Base-by-base conservation (phyloP, 768 basidiomycete genomes). In the Pisolithus tinctorius region DNA sequence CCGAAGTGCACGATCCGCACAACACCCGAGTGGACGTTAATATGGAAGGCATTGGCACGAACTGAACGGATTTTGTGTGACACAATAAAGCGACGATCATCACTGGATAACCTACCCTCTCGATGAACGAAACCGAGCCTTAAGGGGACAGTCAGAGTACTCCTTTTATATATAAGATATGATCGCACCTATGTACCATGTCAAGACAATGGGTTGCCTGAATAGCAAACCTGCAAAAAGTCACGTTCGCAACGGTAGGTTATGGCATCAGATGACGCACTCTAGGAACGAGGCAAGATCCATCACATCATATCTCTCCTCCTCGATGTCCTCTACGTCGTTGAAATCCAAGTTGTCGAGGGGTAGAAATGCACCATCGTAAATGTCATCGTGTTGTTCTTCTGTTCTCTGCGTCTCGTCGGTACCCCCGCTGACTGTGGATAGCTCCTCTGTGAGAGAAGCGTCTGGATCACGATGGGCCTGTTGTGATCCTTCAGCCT, bases 241-340 rank as follows among this genome's bases (percentile, higher is more conserved):
- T 46, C n/a, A 51, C 44, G 10, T 30, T 23, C 4, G 38, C n/a
- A 42, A 36, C 10, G 27, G 48, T 37, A n/a, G 30, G 23, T 13
- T 56, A n/a, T 31, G 44, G 17, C 27, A 45, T 30, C 39, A 27
- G 4, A 37, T 37, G 11, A 62, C 79, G 51, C 57, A 85, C 84
- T 88, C 85, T 2, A 88, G 71, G 65, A 87, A 88, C 0, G 83
- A 79, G 13, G 84, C 84, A 16, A 88, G 69, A 63, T 88, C 86
- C 82, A 88, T 86, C 47, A 85, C 78, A 60, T 84, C 83, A 46
- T 80, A 79, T 7, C 72, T 74, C 55, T 80, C 82, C 66, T 78
- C 71, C 48, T 80, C 82, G 41, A 70, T 62, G 42, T 70, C 51
- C 49, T 80, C 82, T 44, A 70, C 62, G 42, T 71, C 51, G 45